Evolutionary conservation across 139 green algal species (phyloP).

Genomic region (Medakamo hakoo): DNA sequence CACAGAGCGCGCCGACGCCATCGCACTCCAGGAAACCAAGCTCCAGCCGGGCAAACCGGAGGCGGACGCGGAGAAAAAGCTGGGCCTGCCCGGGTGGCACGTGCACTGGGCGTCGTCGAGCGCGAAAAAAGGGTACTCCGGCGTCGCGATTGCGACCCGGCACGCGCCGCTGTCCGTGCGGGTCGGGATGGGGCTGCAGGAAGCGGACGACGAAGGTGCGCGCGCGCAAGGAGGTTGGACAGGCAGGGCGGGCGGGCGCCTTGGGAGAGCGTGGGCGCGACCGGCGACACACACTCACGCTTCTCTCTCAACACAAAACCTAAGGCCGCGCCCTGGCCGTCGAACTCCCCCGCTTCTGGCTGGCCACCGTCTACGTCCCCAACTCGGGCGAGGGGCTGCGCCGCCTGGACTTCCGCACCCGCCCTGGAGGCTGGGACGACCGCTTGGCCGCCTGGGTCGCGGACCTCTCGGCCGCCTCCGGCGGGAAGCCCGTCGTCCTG

Average conservation of each 20-base stretch:
- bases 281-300: too few relatives aligned
- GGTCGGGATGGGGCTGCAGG: not conserved
- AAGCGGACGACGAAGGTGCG: conserved; percentile 20
- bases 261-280: too few relatives aligned
- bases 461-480: conserved; percentile 5
- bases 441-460: conserved; percentile 24
- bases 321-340: conserved; percentile 25
- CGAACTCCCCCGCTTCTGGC: conserved; percentile 18
- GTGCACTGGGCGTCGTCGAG: conserved; percentile 31
- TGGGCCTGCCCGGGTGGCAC: conserved; percentile 22
- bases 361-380: conserved; percentile 34
- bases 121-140: conserved; percentile 46
- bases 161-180: conserved; percentile 6
- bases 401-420: conserved; percentile 38
- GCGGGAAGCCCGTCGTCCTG: conserved; percentile 48
- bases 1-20: conserved; percentile 29
- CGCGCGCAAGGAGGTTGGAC: conserved; percentile 10
- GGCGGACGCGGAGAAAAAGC: conserved; percentile 10
- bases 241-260: conserved; percentile 9
- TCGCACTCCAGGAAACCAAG: conserved; percentile 62
- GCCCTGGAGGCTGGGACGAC: conserved; percentile 28
- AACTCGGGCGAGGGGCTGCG: conserved; percentile 38
- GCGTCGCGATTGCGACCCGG: conserved; percentile 35
- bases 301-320: conserved; percentile 13
- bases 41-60: conserved; percentile 31